Conservation (phyloP, 495 filamentous ascomycete species). For the Penicilliopsis zonata region DNA sequence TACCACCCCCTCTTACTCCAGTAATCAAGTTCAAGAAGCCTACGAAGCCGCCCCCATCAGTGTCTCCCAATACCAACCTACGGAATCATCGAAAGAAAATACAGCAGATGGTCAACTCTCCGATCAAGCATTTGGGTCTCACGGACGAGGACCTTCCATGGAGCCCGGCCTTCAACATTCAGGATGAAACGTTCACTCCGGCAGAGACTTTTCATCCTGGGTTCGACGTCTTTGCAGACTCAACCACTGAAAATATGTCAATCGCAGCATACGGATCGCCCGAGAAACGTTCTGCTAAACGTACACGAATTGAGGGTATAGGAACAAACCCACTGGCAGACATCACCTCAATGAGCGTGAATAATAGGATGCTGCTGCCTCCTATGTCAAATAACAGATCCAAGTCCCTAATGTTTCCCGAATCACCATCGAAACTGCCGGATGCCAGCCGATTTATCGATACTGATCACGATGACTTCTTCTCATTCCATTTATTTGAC, state of each 20-base stretch:
- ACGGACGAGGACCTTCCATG: slow-evolving; percentile 52
- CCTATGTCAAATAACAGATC: slow-evolving; percentile 15
- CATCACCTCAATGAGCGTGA: slow-evolving; percentile 41
- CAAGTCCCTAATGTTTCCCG: slow-evolving; percentile 33
- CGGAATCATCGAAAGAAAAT: slow-evolving; percentile 81
- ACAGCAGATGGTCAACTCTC: slow-evolving; percentile 78
- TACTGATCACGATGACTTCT: slow-evolving; percentile 47
- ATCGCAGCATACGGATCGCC: slow-evolving; percentile 57
- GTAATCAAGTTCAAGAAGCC: slow-evolving; percentile 77
- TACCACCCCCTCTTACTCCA: slow-evolving; percentile 75
- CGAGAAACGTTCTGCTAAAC: slow-evolving; percentile 58
- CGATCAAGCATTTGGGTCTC: slow-evolving; percentile 59
- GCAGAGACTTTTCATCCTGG: slow-evolving; percentile 36
- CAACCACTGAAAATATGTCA: slow-evolving; percentile 32
- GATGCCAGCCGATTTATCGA: slow-evolving; percentile 46
- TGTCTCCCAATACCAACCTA: slow-evolving; percentile 92
- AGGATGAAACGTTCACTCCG: slow-evolving; percentile 39
- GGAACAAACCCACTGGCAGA: slow-evolving; percentile 49
- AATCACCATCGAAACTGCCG: slow-evolving; percentile 33
- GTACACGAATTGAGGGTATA: slow-evolving; percentile 45
- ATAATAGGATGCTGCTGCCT: slow-evolving; percentile 34
- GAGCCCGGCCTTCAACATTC: slow-evolving; percentile 66
- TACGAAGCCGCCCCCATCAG: slow-evolving; percentile 68
- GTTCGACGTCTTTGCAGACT: slow-evolving; percentile 67
- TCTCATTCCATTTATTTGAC: slow-evolving; percentile 45